These are phyloP conservation scores for Rickenella mellea DNA, from an alignment of 768 basidiomycete genomes.

Conservation along the genomic window DNA sequence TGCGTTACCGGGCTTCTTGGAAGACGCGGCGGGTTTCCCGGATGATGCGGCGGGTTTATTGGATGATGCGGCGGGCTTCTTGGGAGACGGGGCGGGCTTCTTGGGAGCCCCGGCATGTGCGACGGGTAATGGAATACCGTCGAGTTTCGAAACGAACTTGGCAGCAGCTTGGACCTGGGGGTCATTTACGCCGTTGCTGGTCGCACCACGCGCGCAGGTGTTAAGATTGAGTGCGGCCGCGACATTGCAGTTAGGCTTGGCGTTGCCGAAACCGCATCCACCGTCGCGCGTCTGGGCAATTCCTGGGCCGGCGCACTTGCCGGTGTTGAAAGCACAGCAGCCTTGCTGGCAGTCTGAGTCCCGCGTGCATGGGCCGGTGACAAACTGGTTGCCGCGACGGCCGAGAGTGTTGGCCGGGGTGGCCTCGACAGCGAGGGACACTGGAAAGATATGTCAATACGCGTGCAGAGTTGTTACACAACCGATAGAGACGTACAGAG, in stretches of 20 bases:
- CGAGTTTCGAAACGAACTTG: too few relatives aligned
- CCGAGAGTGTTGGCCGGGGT: too few relatives aligned
- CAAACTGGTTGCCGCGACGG: constrained; percentile 11
- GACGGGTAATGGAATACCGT: too few relatives aligned
- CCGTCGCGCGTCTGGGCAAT: constrained; percentile 14
- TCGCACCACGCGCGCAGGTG: constrained; percentile 1
- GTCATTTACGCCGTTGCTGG: not conserved
- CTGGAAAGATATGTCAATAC: too few relatives aligned
- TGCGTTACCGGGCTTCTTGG: too few relatives aligned
- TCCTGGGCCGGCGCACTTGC: constrained; percentile 15
- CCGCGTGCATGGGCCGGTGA: constrained; percentile 10
- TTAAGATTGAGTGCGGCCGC: constrained; percentile 4
- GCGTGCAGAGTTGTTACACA: too few relatives aligned
- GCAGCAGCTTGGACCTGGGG: not conserved
- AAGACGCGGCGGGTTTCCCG: too few relatives aligned
- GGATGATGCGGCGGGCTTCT: too few relatives aligned
- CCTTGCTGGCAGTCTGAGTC: constrained; percentile 14
- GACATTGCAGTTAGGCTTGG: constrained; percentile 12
- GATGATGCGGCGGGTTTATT: too few relatives aligned
- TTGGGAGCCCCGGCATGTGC: too few relatives aligned
- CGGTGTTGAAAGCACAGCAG: constrained; percentile 14
- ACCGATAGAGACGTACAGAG: too few relatives aligned
- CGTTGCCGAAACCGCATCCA: constrained; percentile 13
- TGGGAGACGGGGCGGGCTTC: too few relatives aligned
- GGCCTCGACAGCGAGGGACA: constrained; percentile 5